These are phyloP conservation scores for Filobasidium uniguttulatum DNA, from an alignment of 1,284 basidiomycete species.

Conservation along the genomic window DNA sequence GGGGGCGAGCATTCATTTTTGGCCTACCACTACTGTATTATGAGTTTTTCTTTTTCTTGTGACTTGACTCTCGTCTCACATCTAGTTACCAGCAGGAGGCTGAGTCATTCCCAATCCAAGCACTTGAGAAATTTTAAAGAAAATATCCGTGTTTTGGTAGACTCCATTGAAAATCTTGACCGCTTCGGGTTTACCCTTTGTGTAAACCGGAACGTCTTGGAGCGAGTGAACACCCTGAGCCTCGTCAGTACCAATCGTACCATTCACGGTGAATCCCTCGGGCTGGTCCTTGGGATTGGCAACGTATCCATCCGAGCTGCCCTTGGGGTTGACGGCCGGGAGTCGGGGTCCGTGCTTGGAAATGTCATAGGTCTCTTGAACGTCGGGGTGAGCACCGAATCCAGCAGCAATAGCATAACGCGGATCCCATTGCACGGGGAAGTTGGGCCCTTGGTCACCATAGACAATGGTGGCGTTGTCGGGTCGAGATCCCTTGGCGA, in stretches of 20 bases:
- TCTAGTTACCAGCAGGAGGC: no score
- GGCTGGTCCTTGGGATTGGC: slow-evolving; percentile 34
- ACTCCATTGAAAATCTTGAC: slow-evolving; percentile 34
- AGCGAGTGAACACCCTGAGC: slow-evolving; percentile 35
- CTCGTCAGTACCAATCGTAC: slow-evolving; percentile 27
- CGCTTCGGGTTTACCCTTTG: slow-evolving; percentile 30
- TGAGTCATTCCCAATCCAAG: slow-evolving; percentile 29
- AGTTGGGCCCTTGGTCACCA: slow-evolving; percentile 28
- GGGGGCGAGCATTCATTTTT: no score
- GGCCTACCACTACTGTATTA: no score
- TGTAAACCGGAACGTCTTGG: slow-evolving; percentile 34
- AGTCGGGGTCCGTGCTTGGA: slow-evolving; percentile 27
- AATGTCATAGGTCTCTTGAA: slow-evolving; percentile 29
- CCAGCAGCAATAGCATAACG: slow-evolving; percentile 23
- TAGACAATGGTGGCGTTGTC: slow-evolving; percentile 27
- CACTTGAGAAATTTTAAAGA: slow-evolving; percentile 33
- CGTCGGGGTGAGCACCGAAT: slow-evolving; percentile 32
- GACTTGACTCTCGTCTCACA: no score
- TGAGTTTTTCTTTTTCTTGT: no score
- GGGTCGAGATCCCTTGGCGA: slow-evolving; percentile 16
- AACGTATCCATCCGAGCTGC: slow-evolving; percentile 23
- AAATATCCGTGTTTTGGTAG: slow-evolving; percentile 30
- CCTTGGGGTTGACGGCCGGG: slow-evolving; percentile 22
- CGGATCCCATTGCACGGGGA: slow-evolving; percentile 37
- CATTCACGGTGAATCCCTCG: slow-evolving; percentile 32